phyloP scores from a whole-genome alignment of 1,139 yeast species.

The Candida mesenterica region DNA sequence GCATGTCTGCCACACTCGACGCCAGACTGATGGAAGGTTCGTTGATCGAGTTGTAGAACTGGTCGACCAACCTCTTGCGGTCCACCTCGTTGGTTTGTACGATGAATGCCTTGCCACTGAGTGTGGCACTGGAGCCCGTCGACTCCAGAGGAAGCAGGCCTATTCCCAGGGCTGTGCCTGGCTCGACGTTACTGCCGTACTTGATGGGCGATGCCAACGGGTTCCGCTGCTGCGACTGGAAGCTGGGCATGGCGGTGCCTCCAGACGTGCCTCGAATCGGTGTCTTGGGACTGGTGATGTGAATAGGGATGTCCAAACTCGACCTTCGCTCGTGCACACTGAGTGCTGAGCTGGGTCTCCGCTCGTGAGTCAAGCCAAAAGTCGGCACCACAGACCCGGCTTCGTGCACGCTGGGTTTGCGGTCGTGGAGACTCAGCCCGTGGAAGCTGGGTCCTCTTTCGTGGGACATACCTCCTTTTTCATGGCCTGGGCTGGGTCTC shows the following conservation, averaged over 20 bases:
- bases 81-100: conserved; percentile 14
- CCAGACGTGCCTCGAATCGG: conserved; percentile 7
- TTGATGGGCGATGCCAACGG: conserved; percentile 11
- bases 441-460: conserved; percentile 3
- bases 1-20: conserved; percentile 11
- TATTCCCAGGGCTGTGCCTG: too few species aligned
- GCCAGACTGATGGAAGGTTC: conserved; percentile 12
- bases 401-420: too few species aligned
- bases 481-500: conserved; percentile 3
- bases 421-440: too few species aligned
- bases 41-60: conserved; percentile 31
- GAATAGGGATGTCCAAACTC: conserved; percentile 5
- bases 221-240: conserved; percentile 13
- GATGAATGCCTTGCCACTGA: neutral
- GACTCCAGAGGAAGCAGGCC: neutral
- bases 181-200: conserved; percentile 1
- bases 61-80: conserved; percentile 40
- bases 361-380: too few species aligned
- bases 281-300: conserved; percentile 9
- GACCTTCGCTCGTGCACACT: too few species aligned
- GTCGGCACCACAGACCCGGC: too few species aligned
- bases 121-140: neutral
- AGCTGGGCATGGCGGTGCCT: conserved; percentile 6
- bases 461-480: neutral
- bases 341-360: too few species aligned